Evolutionary conservation across 2,329 filamentous ascomycete genomes (phyloP), one percentile per base, ranked within the genome.

Genomic region (Microdochium bolleyi): DNA sequence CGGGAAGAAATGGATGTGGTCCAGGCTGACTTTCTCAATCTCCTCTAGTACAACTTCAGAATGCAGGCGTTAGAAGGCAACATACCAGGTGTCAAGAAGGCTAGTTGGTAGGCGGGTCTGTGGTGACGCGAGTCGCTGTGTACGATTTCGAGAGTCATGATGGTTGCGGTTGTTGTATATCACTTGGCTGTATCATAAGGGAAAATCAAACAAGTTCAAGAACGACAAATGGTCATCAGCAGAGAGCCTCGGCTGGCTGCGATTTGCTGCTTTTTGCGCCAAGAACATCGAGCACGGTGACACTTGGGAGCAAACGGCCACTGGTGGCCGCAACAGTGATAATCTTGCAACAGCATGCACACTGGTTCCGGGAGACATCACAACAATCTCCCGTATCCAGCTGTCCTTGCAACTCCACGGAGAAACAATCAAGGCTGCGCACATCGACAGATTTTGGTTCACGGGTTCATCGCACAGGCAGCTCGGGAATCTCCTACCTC

Each of bases 81-180:
- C 56, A 68, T 99, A 51, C 92, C 94, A 0, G 94, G 94, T 62
- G 94, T 99, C 52, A 90, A 86, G 79, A 95, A 95, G 77, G 94
- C 94, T 50, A 95, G 89, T 72, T 99, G 94, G 94, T 99, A 89
- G 69, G 66, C 4, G 50, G n/a, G 38, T 46, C 19, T 24, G 49
- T 19, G 24, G 21, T 2, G 46, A 24, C 32, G 27, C 50, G 11
- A 25, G 46, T 34, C 22, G 54, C 50, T 30, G 34, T 62, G 60
- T 61, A 58, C 11, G 51, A 62, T 61, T 56, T 50, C 49, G 21
- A 49, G 44, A 41, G 24, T 41, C 11, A 30, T n/a, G 46, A 41
- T 30, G 32, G 14, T 14, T 52, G 50, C 48, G 48, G 41, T 19
- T 19, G 22, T 46, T 46, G 41, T 38, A 38, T 16, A 38, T 38